Evolutionary conservation across 495 filamentous ascomycete genomes (phyloP).

Genomic region (Penicillium maclennaniae): DNA sequence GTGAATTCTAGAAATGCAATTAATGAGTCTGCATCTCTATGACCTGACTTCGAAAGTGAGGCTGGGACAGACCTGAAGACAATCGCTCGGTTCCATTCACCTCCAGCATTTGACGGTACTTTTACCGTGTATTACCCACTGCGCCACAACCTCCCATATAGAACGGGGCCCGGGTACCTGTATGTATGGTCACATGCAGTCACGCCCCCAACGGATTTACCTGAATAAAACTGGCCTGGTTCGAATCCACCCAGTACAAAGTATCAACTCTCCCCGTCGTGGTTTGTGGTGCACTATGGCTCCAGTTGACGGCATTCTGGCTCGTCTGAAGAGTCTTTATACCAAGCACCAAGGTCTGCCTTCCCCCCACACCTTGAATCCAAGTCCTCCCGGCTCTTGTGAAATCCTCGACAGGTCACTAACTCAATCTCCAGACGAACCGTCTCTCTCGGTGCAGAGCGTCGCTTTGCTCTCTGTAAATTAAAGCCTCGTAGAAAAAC

Average conservation of each 20-base stretch:
- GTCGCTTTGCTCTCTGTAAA: conserved; percentile 51
- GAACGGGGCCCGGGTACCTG: background rate
- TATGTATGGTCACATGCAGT: background rate
- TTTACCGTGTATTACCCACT: background rate
- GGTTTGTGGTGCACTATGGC: conserved; percentile 24
- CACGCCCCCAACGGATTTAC: conserved; percentile 1
- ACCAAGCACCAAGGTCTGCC: conserved; percentile 29
- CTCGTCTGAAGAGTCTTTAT: conserved; percentile 38
- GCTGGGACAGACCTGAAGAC: background rate
- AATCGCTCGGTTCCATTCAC: background rate
- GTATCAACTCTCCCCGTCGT: background rate
- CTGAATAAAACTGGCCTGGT: background rate
- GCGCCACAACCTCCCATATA: background rate
- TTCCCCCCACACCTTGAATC: background rate
- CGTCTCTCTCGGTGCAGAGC: conserved; percentile 45
- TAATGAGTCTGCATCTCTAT: background rate
- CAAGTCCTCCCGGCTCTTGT: too few relatives aligned
- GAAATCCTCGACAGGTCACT: conserved; percentile 9
- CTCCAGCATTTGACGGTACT: background rate
- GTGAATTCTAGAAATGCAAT: background rate
- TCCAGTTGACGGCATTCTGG: conserved; percentile 30
- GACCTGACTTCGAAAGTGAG: background rate
- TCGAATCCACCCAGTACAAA: conserved; percentile 1
- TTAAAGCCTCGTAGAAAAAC: background rate
- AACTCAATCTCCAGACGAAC: conserved; percentile 33